Evolutionary conservation across 331 rosid genomes (phyloP).

Genomic region (Malus hybrid): DNA sequence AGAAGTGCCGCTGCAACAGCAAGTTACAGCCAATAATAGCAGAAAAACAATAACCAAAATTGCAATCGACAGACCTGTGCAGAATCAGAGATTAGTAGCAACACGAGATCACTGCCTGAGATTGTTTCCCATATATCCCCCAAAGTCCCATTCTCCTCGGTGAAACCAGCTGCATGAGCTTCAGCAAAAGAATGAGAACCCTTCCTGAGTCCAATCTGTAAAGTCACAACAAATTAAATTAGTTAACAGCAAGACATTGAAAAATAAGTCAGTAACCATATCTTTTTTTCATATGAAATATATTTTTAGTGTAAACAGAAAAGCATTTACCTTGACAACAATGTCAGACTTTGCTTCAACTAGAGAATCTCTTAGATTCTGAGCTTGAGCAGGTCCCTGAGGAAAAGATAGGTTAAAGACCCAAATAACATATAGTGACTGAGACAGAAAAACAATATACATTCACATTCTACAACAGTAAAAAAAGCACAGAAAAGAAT

Average conservation of each 20-base stretch:
- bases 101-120: slow-evolving; percentile 79
- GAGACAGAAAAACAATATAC: not conserved
- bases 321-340: slow-evolving; percentile 76
- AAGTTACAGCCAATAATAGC: not conserved
- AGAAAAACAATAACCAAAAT: not conserved
- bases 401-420: slow-evolving; percentile 2
- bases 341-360: slow-evolving; percentile 79
- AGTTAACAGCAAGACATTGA: not conserved
- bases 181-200: slow-evolving; percentile 86
- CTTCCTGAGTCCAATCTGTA: slow-evolving; percentile 91
- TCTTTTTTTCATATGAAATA: not conserved
- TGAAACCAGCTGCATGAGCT: slow-evolving; percentile 86
- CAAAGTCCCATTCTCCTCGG: slow-evolving; percentile 85
- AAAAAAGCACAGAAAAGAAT: not conserved
- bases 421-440: not conserved
- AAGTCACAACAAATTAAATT: not conserved
- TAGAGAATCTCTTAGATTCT: slow-evolving; percentile 86
- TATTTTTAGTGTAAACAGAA: not conserved
- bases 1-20: not conserved
- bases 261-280: not conserved
- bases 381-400: slow-evolving; percentile 99
- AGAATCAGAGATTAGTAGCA: slow-evolving; percentile 88
- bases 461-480: not conserved
- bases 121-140: slow-evolving; percentile 90
- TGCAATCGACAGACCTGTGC: slow-evolving; percentile 66